Evolutionary conservation across 768 basidiomycete species (phyloP).

Genomic region (Naganishia friedmannii): DNA sequence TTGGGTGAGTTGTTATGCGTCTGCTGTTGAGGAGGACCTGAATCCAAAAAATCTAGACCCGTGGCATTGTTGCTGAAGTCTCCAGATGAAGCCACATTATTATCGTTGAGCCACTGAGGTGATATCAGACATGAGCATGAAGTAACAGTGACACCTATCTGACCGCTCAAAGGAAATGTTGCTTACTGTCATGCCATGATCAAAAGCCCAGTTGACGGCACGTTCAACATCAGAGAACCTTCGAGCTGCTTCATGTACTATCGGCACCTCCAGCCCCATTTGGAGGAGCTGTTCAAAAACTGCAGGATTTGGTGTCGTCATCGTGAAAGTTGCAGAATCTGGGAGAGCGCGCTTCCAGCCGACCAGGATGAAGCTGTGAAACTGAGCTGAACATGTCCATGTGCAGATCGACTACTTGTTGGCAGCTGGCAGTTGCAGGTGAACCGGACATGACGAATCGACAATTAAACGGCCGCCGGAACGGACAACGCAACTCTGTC

Average conservation of each 20-base stretch:
- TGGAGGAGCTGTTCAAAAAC: slow-evolving; percentile 8
- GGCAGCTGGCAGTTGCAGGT: no score
- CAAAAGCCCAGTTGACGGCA: slow-evolving; percentile 19
- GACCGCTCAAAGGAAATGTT: background rate
- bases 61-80: background rate
- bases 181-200: slow-evolving; percentile 20
- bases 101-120: slow-evolving; percentile 14
- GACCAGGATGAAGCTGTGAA: background rate
- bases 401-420: no score
- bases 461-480: no score
- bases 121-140: background rate
- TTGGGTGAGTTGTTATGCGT: slow-evolving; percentile 19
- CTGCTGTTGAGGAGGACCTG: slow-evolving; percentile 16
- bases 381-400: no score
- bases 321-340: background rate
- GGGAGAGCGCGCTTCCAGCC: background rate
- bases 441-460: slow-evolving; percentile 1
- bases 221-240: slow-evolving; percentile 11
- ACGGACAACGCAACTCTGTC: background rate
- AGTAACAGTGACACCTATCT: background rate
- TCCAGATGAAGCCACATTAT: slow-evolving; percentile 1
- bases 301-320: background rate
- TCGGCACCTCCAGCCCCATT: slow-evolving; percentile 17
- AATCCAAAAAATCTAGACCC: background rate
- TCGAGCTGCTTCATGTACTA: slow-evolving; percentile 10